Evolutionary conservation across 2,329 filamentous ascomycete species (phyloP).

Genomic region (Anisogramma anomala): DNA sequence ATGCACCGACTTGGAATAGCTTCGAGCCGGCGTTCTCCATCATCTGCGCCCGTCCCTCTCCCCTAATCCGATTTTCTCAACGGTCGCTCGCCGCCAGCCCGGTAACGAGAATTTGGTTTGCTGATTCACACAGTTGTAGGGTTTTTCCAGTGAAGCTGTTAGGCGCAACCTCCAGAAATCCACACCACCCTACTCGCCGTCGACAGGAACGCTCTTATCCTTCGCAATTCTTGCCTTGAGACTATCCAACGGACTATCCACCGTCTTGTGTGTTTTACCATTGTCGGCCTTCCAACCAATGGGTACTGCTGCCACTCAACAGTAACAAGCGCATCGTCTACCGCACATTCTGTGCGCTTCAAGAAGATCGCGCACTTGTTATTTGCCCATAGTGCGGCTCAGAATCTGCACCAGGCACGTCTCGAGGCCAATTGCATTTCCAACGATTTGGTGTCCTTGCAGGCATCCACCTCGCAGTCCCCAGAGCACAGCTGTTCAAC

Average conservation of each 20-base stretch:
- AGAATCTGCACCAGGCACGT: too few relatives aligned
- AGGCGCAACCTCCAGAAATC: not conserved
- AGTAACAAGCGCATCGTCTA: constrained; percentile 3
- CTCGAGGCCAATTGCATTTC: constrained; percentile 9
- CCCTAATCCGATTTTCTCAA: not conserved
- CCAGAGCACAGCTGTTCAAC: constrained; percentile 1
- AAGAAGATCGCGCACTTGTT: not conserved
- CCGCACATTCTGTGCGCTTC: not conserved
- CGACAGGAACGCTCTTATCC: not conserved
- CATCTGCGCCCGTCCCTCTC: constrained; percentile 1
- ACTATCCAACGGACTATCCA: too few relatives aligned
- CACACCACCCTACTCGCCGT: not conserved
- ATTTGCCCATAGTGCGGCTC: constrained; percentile 1
- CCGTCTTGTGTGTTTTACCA: not conserved
- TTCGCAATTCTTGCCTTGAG: too few relatives aligned
- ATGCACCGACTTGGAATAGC: constrained; percentile 3
- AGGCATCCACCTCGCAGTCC: not conserved
- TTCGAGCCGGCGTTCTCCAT: not conserved
- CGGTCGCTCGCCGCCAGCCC: not conserved
- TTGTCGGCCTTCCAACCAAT: not conserved
- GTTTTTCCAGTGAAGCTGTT: not conserved
- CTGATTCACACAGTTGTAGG: not conserved
- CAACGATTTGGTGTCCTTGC: constrained; percentile 5
- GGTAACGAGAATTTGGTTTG: not conserved
- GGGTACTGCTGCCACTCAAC: not conserved